phyloP scores from a whole-genome alignment of 2,329 filamentous ascomycete genomes.

The Colletotrichum costaricense region DNA sequence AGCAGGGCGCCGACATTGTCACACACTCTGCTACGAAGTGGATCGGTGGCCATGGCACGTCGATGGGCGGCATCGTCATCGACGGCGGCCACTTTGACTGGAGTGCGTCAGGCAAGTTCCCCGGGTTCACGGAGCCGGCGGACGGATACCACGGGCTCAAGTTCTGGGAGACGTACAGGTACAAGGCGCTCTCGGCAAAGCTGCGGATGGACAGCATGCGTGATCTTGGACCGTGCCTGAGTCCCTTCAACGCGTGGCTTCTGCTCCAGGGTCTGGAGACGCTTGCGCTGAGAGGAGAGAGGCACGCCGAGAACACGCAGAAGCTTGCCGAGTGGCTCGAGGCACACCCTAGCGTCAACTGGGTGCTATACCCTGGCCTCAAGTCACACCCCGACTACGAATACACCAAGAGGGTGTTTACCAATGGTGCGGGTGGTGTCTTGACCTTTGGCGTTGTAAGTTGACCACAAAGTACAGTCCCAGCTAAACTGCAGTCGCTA shows the following conservation, averaged over 20 bases:
- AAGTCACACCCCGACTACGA: slow-evolving; percentile 73
- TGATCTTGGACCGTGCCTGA: slow-evolving; percentile 74
- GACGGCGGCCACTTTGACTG: slow-evolving; percentile 80
- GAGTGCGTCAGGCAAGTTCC: slow-evolving; percentile 76
- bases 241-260: slow-evolving; percentile 79
- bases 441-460: slow-evolving; percentile 73
- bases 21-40: slow-evolving; percentile 79
- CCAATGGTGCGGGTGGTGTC: slow-evolving; percentile 77
- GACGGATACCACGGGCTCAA: slow-evolving; percentile 77
- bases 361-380: slow-evolving; percentile 79
- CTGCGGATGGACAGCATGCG: slow-evolving; percentile 77
- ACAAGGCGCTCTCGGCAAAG: slow-evolving; percentile 73
- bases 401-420: slow-evolving; percentile 75
- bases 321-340: slow-evolving; percentile 76
- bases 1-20: slow-evolving; percentile 77
- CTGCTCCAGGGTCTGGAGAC: slow-evolving; percentile 78
- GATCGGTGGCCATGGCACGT: slow-evolving; percentile 80
- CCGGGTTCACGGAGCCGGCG: slow-evolving; percentile 76
- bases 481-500: slow-evolving; percentile 57
- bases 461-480: slow-evolving; percentile 57
- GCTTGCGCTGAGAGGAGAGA: slow-evolving; percentile 72
- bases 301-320: slow-evolving; percentile 74
- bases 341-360: slow-evolving; percentile 73
- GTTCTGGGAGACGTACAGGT: slow-evolving; percentile 77
- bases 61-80: slow-evolving; percentile 75